phyloP scores from a whole-genome alignment of 257 asterid genomes.

The Nicotiana tomentosiformis region DNA sequence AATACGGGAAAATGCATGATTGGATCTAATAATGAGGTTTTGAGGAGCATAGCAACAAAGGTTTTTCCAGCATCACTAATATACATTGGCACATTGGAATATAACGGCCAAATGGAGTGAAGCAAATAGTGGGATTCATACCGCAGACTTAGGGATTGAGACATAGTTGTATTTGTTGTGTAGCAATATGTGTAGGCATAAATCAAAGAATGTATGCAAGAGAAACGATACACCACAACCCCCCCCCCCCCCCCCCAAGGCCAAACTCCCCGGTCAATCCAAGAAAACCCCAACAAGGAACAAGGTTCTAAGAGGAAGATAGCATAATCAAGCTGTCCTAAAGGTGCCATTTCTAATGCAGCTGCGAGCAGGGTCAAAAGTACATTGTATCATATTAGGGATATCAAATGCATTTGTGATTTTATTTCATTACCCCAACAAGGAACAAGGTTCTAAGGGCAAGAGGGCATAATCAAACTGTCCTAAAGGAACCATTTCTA shows the following conservation, averaged over 20 bases:
- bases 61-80: background rate
- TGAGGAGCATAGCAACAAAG: background rate
- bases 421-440: too few species aligned
- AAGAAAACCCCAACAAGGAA: too few species aligned
- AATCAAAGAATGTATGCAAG: background rate
- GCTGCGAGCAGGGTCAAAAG: too few species aligned
- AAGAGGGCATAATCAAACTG: too few species aligned
- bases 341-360: too few species aligned
- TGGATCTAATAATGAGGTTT: background rate
- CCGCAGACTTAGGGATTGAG: background rate
- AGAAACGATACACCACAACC: background rate
- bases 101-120: background rate
- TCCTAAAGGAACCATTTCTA: too few species aligned
- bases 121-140: background rate
- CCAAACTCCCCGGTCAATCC: too few species aligned
- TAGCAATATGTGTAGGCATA: background rate
- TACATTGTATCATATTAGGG: too few species aligned
- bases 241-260: background rate
- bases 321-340: too few species aligned
- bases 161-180: background rate
- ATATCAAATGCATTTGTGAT: too few species aligned
- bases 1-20: background rate
- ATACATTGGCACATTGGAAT: background rate
- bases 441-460: too few species aligned
- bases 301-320: too few species aligned